These are phyloP conservation scores for Fusarium sp. DNA, from an alignment of 2,329 filamentous ascomycete genomes.

Conservation along the genomic window DNA sequence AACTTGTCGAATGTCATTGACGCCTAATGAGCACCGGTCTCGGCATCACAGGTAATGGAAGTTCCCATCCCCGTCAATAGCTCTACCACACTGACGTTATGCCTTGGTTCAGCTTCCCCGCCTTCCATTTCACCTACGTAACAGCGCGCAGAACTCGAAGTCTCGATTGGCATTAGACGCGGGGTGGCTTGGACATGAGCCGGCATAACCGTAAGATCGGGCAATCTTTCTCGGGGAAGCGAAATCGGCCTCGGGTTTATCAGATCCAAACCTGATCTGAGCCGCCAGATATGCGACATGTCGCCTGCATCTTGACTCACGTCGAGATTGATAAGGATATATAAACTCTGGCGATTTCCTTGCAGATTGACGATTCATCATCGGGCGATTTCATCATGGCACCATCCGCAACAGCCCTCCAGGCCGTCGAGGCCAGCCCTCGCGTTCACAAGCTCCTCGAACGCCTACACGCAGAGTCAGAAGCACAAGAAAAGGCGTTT, in stretches of 20 bases:
- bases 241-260: slow-evolving; percentile 37
- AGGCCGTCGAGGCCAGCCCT: slow-evolving; percentile 44
- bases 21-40: background rate
- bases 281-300: background rate
- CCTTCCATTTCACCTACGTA: slow-evolving; percentile 1
- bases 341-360: slow-evolving; percentile 12
- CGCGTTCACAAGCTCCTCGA: slow-evolving; percentile 47
- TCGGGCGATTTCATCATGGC: slow-evolving; percentile 26
- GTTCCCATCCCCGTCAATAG: background rate
- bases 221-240: slow-evolving; percentile 8
- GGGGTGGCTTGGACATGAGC: background rate
- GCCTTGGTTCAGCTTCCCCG: background rate
- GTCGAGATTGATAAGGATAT: background rate
- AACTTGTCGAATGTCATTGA: no score
- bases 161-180: slow-evolving; percentile 1
- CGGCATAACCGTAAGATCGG: slow-evolving; percentile 1
- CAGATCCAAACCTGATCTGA: slow-evolving; percentile 5
- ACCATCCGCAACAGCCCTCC: slow-evolving; percentile 37
- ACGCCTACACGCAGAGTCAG: slow-evolving; percentile 48
- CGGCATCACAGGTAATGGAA: background rate
- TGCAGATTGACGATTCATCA: background rate
- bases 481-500: slow-evolving; percentile 45
- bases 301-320: slow-evolving; percentile 16
- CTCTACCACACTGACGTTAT: background rate
- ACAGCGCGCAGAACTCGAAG: background rate